Conservation (phyloP, 148 eudicot genomes). For the Oxyria digyna region DNA sequence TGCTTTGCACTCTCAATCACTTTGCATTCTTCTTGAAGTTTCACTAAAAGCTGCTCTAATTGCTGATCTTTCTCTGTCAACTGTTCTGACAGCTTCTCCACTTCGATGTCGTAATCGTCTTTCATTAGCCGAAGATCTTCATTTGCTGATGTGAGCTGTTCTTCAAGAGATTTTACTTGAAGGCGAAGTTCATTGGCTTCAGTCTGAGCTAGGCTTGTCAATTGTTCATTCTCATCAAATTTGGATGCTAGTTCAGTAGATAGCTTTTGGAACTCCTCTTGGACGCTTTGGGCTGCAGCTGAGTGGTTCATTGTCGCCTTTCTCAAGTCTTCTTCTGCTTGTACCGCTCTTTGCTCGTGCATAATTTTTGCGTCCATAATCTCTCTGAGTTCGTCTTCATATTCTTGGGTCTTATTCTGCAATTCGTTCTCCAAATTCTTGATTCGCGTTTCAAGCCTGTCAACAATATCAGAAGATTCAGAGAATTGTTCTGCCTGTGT, state of each 20-base stretch:
- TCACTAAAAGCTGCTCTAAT: slow-evolving; percentile 25
- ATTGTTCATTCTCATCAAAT: slow-evolving; percentile 59
- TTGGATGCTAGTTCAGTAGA: slow-evolving; percentile 46
- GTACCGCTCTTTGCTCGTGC: slow-evolving; percentile 59
- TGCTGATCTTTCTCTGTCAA: slow-evolving; percentile 27
- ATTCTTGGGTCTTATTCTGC: slow-evolving; percentile 46
- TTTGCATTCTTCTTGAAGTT: slow-evolving; percentile 26
- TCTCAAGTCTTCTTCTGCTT: slow-evolving; percentile 65
- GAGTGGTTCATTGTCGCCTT: slow-evolving; percentile 34
- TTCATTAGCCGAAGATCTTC: slow-evolving; percentile 35
- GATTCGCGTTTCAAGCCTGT: slow-evolving; percentile 47
- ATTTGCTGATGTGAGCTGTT: slow-evolving; percentile 40
- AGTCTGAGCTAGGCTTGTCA: slow-evolving; percentile 29
- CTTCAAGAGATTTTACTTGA: slow-evolving; percentile 38
- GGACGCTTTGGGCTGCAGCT: slow-evolving; percentile 44
- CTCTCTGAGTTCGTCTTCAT: slow-evolving; percentile 41
- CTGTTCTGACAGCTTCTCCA: slow-evolving; percentile 31
- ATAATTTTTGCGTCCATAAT: slow-evolving; percentile 31
- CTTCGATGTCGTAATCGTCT: slow-evolving; percentile 25
- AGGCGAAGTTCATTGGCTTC: slow-evolving; percentile 45
- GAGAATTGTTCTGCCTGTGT: slow-evolving; percentile 50
- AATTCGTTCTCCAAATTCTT: slow-evolving; percentile 46
- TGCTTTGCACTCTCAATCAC: slow-evolving; percentile 19
- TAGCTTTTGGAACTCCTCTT: slow-evolving; percentile 52
- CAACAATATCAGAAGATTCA: slow-evolving; percentile 32